Evolutionary conservation across 2,329 filamentous ascomycete genomes (phyloP).

Genomic region (Ophiostoma sp.): DNA sequence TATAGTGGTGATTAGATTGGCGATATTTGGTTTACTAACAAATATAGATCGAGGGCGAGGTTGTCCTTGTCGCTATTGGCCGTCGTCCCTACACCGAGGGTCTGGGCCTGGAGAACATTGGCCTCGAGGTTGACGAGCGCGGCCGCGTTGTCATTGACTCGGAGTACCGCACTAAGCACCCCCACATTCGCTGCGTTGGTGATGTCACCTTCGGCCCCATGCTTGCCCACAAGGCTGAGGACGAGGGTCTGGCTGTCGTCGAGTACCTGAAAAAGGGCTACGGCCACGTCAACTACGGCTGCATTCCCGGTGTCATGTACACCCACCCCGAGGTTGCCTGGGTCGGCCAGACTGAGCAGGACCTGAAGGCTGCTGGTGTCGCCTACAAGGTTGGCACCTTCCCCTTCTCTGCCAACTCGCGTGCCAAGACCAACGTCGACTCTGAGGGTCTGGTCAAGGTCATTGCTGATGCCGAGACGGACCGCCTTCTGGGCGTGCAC

Average conservation of each 20-base stretch:
- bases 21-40: neutral
- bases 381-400: conserved; percentile 92
- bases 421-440: conserved; percentile 97
- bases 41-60: conserved; percentile 77
- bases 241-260: conserved; percentile 89
- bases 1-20: too few relatives aligned
- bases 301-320: conserved; percentile 99
- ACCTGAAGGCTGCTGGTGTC: conserved; percentile 82
- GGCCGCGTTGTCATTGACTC: conserved; percentile 96
- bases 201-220: conserved; percentile 97
- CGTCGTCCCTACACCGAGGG: conserved; percentile 90
- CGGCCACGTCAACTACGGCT: conserved; percentile 97
- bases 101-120: conserved; percentile 89
- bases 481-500: conserved; percentile 90
- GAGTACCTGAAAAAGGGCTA: conserved; percentile 98
- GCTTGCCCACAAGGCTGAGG: conserved; percentile 98
- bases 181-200: conserved; percentile 94
- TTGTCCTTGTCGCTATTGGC: conserved; percentile 94
- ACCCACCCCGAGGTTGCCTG: conserved; percentile 97
- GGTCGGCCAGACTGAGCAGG: conserved; percentile 96
- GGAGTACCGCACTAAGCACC: conserved; percentile 96
- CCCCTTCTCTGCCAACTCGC: conserved; percentile 96
- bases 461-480: conserved; percentile 90
- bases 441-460: conserved; percentile 97
- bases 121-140: conserved; percentile 84